phyloP scores from a whole-genome alignment of 2,329 filamentous ascomycete genomes.

The Aspergillus aculeatus region DNA sequence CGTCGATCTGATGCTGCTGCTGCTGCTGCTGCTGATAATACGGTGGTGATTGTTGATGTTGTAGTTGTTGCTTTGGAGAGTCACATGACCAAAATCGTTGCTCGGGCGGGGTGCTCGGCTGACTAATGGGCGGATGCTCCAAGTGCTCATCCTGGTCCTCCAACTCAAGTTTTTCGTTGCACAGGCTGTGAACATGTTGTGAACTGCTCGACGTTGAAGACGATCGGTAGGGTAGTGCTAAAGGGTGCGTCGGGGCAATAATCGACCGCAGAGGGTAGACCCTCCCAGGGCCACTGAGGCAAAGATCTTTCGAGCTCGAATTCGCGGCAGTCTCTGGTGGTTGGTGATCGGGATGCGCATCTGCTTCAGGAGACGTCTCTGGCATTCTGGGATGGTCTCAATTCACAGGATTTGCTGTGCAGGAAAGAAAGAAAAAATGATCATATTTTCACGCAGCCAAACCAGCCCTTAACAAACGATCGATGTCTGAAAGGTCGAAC shows the following conservation, averaged over 20 bases:
- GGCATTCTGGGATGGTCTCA: neutral
- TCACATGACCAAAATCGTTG: neutral
- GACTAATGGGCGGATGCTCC: neutral
- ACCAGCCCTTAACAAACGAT: neutral
- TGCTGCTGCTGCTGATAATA: too few species aligned
- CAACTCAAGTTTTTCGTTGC: neutral
- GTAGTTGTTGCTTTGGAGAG: neutral
- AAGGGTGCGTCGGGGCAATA: slow-evolving; percentile 42
- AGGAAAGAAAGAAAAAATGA: neutral
- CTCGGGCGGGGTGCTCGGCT: neutral
- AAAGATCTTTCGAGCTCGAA: neutral
- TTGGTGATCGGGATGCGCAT: neutral
- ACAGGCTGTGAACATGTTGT: neutral
- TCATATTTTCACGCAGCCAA: neutral
- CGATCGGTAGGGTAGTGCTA: slow-evolving; percentile 4
- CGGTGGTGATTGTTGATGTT: neutral
- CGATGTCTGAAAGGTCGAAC: neutral
- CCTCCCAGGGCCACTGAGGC: slow-evolving; percentile 27
- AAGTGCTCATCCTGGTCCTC: neutral
- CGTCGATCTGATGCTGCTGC: neutral
- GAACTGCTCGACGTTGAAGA: slow-evolving; percentile 24
- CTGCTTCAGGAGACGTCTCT: neutral
- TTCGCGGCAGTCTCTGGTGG: neutral
- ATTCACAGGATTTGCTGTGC: neutral
- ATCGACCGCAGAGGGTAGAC: slow-evolving; percentile 81